Percentiles rank a stretch among this genome's conserved stretches.
Evolutionary conservation across 306 rosid genomes (phyloP).

Genomic region (Glycine tomentella): DNA sequence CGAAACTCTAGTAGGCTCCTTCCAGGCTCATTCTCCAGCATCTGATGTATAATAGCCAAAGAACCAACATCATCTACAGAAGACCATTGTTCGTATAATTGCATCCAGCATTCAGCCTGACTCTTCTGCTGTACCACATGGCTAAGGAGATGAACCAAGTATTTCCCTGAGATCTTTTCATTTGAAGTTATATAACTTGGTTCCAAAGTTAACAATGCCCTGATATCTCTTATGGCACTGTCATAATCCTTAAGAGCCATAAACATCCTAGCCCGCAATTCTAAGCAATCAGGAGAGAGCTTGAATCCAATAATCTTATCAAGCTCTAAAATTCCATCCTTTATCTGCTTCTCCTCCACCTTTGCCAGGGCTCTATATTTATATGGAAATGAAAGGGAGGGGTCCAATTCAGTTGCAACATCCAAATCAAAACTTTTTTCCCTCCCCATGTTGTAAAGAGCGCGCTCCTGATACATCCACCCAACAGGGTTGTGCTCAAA

Average conservation of each 20-base stretch:
- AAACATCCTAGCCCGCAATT: slow-evolving; percentile 73
- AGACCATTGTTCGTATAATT: slow-evolving; percentile 76
- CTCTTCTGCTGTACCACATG: slow-evolving; percentile 53
- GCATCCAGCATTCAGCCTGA: slow-evolving; percentile 85
- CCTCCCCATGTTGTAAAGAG: slow-evolving; percentile 68
- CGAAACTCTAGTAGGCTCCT: slow-evolving; percentile 71
- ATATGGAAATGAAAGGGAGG: slow-evolving; percentile 71
- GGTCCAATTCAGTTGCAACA: slow-evolving; percentile 72
- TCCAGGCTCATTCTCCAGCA: slow-evolving; percentile 69
- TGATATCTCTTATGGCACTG: slow-evolving; percentile 69
- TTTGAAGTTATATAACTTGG: slow-evolving; percentile 65
- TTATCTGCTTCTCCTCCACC: slow-evolving; percentile 68
- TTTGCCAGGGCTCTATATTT: slow-evolving; percentile 62
- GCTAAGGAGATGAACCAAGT: slow-evolving; percentile 62
- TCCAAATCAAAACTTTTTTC: slow-evolving; percentile 70
- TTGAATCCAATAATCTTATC: slow-evolving; percentile 68
- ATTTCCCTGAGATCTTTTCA: slow-evolving; percentile 59
- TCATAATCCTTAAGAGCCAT: slow-evolving; percentile 63
- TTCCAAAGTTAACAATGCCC: slow-evolving; percentile 71
- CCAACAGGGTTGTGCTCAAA: slow-evolving; percentile 68
- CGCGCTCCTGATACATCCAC: slow-evolving; percentile 88
- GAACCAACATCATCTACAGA: slow-evolving; percentile 79
- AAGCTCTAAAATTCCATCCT: slow-evolving; percentile 66
- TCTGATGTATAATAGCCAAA: slow-evolving; percentile 75
- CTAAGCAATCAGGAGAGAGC: slow-evolving; percentile 73